Percentiles rank a stretch among this genome's conserved stretches.
These are phyloP conservation scores for Hydnomerulius pinastri DNA, from an alignment of 768 basidiomycete species.

Conservation along the genomic window DNA sequence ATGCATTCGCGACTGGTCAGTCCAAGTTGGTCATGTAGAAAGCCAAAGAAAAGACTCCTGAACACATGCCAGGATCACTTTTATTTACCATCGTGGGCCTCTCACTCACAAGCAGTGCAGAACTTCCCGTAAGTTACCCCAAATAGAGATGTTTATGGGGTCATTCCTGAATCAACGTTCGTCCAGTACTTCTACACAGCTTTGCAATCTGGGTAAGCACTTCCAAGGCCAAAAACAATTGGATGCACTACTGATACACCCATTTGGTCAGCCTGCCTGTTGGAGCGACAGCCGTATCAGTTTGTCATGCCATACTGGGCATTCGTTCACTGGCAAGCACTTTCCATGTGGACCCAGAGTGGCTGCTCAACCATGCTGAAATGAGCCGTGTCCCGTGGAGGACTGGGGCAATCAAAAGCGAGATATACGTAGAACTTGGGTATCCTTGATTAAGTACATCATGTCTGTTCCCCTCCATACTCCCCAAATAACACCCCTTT, in stretches of 20 bases:
- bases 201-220: slow-evolving; percentile 1
- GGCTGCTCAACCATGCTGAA: slow-evolving; percentile 44
- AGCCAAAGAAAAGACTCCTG: not conserved
- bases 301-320: slow-evolving; percentile 37
- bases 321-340: slow-evolving; percentile 40
- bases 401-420: slow-evolving; percentile 34
- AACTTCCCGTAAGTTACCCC: not conserved
- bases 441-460: not conserved
- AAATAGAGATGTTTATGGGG: not conserved
- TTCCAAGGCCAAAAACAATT: not conserved
- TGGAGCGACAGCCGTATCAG: slow-evolving; percentile 18
- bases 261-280: not conserved
- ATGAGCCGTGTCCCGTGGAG: slow-evolving; percentile 42
- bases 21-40: not conserved
- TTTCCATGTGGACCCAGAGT: slow-evolving; percentile 40
- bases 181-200: slow-evolving; percentile 1
- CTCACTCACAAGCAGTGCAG: not conserved
- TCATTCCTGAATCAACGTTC: not conserved
- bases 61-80: slow-evolving; percentile 5
- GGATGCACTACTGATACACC: not conserved
- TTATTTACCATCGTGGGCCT: slow-evolving; percentile 2
- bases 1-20: slow-evolving; percentile 12
- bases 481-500: too few relatives aligned
- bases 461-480: not conserved
- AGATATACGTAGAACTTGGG: slow-evolving; percentile 21